Evolutionary conservation across 2,329 filamentous ascomycete genomes (phyloP).

Genomic region (Ceratocystis variospora): DNA sequence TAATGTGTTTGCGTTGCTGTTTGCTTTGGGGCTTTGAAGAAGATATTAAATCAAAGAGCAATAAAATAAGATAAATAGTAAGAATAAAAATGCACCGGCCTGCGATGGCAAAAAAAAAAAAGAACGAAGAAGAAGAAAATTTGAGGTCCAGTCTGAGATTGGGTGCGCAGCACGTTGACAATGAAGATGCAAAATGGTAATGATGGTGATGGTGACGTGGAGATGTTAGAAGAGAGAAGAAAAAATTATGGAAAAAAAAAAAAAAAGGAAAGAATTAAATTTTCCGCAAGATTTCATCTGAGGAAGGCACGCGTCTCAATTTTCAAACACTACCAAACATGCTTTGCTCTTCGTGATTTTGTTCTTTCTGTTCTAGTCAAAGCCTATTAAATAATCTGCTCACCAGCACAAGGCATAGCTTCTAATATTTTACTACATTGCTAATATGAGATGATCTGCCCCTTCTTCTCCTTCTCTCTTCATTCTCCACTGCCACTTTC

Average conservation of each 20-base stretch:
- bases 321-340: background rate
- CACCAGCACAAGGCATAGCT: background rate
- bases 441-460: background rate
- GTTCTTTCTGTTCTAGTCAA: background rate
- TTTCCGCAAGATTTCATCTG: background rate
- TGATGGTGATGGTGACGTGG: background rate
- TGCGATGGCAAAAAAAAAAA: slow-evolving; percentile 10
- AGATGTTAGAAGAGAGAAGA: background rate
- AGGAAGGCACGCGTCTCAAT: slow-evolving; percentile 6
- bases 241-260: background rate
- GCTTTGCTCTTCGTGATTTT: background rate
- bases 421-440: background rate
- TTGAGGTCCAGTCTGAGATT: background rate
- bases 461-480: background rate
- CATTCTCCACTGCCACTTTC: background rate
- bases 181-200: background rate
- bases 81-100: slow-evolving; percentile 5
- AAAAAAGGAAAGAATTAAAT: background rate
- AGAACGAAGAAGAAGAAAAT: background rate
- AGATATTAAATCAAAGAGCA: background rate
- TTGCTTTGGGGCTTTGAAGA: background rate
- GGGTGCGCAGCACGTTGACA: background rate
- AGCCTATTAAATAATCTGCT: background rate
- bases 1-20: background rate
- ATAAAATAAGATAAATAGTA: background rate